Percentiles rank a stretch among this genome's conserved stretches.
phyloP scores from a whole-genome alignment of 2,329 filamentous ascomycete species.

The Colletotrichum noveboracense region DNA sequence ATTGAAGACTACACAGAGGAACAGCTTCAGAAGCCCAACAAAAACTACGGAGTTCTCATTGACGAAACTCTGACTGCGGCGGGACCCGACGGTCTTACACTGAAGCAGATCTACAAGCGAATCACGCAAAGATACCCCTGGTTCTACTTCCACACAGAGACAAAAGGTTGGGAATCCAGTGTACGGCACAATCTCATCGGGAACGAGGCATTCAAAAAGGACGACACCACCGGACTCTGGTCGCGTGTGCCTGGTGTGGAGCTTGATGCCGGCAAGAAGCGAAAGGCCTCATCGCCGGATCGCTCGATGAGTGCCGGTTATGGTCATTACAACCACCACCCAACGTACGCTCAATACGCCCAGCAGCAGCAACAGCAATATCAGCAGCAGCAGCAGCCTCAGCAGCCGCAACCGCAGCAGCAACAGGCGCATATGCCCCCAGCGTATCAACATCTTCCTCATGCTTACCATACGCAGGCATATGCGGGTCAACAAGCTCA shows the following conservation, averaged over 20 bases:
- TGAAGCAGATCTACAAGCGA: conserved; percentile 69
- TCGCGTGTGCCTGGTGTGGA: conserved; percentile 62
- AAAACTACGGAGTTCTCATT: conserved; percentile 66
- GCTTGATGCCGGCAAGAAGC: conserved; percentile 66
- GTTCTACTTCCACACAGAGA: conserved; percentile 65
- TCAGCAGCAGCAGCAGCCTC: conserved; percentile 29
- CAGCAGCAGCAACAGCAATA: conserved; percentile 23
- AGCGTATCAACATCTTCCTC: conserved; percentile 38
- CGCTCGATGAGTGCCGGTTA: conserved; percentile 44
- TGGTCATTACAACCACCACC: conserved; percentile 27
- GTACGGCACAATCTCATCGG: conserved; percentile 69
- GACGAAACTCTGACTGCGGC: conserved; percentile 63
- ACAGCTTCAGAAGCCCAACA: conserved; percentile 65
- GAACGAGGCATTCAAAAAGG: conserved; percentile 65
- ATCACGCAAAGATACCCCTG: conserved; percentile 64
- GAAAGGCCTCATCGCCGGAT: conserved; percentile 60
- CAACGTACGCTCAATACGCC: conserved; percentile 30
- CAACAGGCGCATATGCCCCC: conserved; percentile 36
- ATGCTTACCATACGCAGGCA: conserved; percentile 36
- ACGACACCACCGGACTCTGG: conserved; percentile 62
- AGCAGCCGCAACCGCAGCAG: conserved; percentile 23
- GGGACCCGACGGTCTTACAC: conserved; percentile 52
- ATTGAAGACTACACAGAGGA: conserved; percentile 62
- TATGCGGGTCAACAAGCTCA: not conserved
- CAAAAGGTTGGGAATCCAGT: conserved; percentile 70